Percentiles rank a stretch among this genome's conserved stretches.
phyloP scores from a whole-genome alignment of 257 asterid genomes.

The Fraxinus americana region DNA sequence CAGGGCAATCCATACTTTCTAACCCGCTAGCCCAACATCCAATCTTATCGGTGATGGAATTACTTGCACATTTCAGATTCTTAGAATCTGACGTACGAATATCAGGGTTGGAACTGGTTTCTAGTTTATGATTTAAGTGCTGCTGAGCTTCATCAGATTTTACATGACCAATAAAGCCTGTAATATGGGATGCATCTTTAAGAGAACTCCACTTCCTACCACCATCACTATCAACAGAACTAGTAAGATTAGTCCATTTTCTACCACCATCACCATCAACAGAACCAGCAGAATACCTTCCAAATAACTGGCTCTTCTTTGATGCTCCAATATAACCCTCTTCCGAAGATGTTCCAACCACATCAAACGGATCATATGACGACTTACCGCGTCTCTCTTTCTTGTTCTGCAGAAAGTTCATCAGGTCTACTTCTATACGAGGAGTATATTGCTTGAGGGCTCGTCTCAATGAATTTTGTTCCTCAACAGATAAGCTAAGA shows the following conservation, averaged over 20 bases:
- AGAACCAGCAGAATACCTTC: conserved; percentile 94
- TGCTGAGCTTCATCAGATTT: conserved; percentile 65
- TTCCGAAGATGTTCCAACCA: conserved; percentile 89
- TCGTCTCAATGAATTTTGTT: conserved; percentile 90
- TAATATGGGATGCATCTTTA: conserved; percentile 47
- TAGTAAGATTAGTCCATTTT: conserved; percentile 63
- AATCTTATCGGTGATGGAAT: conserved; percentile 45
- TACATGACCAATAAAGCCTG: conserved; percentile 37
- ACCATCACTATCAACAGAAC: conserved; percentile 44
- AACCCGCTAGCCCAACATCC: conserved; percentile 43
- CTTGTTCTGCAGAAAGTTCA: conserved; percentile 93
- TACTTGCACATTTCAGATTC: conserved; percentile 50
- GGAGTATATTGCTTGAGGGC: conserved; percentile 98
- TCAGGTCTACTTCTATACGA: conserved; percentile 96
- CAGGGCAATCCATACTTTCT: conserved; percentile 41
- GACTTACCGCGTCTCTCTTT: conserved; percentile 90
- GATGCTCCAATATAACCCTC: conserved; percentile 76
- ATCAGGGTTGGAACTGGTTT: conserved; percentile 55
- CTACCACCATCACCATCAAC: conserved; percentile 87
- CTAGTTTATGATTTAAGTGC: conserved; percentile 45
- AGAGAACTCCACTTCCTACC: conserved; percentile 60
- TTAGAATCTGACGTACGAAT: conserved; percentile 45
- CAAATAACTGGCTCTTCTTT: conserved; percentile 69
- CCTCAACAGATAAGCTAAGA: conserved; percentile 93
- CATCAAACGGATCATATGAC: conserved; percentile 83